Percentiles rank a stretch among this genome's conserved stretches.
These are phyloP conservation scores for Moricandia moricandioides DNA, from an alignment of 345 rosid species.

Conservation along the genomic window DNA sequence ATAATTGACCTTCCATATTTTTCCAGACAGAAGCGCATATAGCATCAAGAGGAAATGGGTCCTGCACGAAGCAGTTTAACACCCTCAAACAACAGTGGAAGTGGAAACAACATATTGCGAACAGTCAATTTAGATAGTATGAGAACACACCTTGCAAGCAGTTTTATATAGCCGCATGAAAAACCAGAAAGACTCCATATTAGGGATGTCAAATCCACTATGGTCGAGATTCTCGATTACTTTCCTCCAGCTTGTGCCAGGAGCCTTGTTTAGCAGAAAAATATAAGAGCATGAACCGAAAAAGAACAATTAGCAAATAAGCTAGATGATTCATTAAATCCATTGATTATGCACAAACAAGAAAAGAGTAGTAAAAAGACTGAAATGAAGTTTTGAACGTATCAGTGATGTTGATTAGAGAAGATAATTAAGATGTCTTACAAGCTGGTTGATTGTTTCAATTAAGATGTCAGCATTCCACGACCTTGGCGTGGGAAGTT, in stretches of 20 bases:
- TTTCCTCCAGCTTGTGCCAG: neutral
- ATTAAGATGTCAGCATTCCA: neutral
- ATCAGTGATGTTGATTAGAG: neutral
- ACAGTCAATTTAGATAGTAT: conserved; percentile 13
- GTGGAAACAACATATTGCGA: neutral
- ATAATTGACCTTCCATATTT: conserved; percentile 80
- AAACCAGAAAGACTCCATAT: conserved; percentile 76
- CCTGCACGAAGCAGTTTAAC: conserved; percentile 46
- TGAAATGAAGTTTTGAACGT: neutral
- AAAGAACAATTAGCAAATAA: neutral
- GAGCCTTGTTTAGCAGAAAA: neutral
- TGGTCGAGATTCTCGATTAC: neutral
- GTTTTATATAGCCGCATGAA: conserved; percentile 70
- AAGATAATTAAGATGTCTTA: neutral
- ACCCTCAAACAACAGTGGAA: conserved; percentile 13
- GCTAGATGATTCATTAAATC: neutral
- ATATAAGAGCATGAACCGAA: neutral
- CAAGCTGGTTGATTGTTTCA: neutral
- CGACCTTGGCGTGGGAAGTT: neutral
- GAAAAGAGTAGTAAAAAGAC: neutral
- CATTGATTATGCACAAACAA: neutral
- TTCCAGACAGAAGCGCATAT: conserved; percentile 81
- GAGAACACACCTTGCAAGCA: conserved; percentile 47
- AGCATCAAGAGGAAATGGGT: conserved; percentile 87
- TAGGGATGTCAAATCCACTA: conserved; percentile 73